Evolutionary conservation across 176 grass and related monocot genomes (phyloP).

Genomic region (Puccinellia tenuiflora): DNA sequence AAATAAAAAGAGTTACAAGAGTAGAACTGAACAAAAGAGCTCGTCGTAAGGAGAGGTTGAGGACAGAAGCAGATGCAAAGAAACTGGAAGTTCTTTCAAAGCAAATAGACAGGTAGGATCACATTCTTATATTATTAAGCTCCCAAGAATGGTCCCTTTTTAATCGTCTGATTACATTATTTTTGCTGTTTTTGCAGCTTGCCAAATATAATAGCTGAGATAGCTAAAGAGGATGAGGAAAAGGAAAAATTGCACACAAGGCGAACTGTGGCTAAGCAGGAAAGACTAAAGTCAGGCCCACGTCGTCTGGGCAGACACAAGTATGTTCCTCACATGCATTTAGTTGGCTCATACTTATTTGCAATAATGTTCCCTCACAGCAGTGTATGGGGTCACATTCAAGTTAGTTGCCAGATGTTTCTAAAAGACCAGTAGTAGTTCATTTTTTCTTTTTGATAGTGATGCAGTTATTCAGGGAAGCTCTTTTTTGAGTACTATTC

Average conservation of each 20-base stretch:
- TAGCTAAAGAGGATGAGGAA: conserved; percentile 90
- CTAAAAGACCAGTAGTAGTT: neutral
- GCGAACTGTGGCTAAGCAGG: conserved; percentile 56
- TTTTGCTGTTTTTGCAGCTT: conserved; percentile 44
- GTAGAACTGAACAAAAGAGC: conserved; percentile 80
- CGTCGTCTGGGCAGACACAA: conserved; percentile 90
- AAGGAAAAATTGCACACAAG: conserved; percentile 61
- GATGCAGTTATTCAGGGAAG: neutral
- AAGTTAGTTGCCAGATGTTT: neutral
- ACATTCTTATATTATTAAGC: neutral
- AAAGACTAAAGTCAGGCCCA: conserved; percentile 68
- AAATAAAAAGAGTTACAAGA: conserved; percentile 80
- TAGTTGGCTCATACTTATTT: neutral
- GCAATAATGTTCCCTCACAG: neutral
- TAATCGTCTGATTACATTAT: neutral
- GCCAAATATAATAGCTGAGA: conserved; percentile 77
- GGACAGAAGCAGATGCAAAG: conserved; percentile 58
- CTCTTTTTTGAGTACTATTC: neutral
- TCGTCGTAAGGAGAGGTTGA: conserved; percentile 72
- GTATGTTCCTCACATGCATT: conserved; percentile 32
- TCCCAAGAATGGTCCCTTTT: neutral
- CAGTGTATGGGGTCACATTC: neutral
- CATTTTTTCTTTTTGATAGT: neutral
- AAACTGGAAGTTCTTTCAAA: conserved; percentile 60
- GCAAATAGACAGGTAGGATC: conserved; percentile 78